Evolutionary conservation across 176 grass and related monocot species (phyloP).

Genomic region (Musa acuminata): DNA sequence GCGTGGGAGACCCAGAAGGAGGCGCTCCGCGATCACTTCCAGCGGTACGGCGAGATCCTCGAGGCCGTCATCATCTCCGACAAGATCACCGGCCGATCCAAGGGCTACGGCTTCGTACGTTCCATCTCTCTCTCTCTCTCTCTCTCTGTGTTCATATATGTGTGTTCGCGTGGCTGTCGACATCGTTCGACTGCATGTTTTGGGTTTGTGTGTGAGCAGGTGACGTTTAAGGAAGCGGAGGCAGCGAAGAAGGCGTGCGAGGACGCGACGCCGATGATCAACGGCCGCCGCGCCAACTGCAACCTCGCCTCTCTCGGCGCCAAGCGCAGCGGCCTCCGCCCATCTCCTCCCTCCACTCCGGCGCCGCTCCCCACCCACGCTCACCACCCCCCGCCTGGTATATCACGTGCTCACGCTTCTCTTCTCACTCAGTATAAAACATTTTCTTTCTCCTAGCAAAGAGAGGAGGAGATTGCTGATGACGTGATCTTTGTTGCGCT

Average conservation of each 20-base stretch:
- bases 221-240: constrained; percentile 93
- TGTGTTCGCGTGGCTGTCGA: not conserved
- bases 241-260: constrained; percentile 95
- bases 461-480: not conserved
- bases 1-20: constrained; percentile 98
- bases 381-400: constrained; percentile 1
- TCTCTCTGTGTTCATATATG: not conserved
- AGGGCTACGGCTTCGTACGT: constrained; percentile 93
- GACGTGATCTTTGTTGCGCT: not conserved
- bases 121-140: too few species aligned
- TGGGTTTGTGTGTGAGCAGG: constrained; percentile 28
- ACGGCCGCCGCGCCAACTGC: constrained; percentile 95
- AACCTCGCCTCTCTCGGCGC: constrained; percentile 97
- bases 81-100: constrained; percentile 97
- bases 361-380: constrained; percentile 30
- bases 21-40: constrained; percentile 88
- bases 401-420: not conserved
- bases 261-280: constrained; percentile 74
- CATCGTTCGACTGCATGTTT: not conserved
- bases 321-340: constrained; percentile 54
- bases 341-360: constrained; percentile 52
- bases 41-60: constrained; percentile 81
- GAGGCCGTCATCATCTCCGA: constrained; percentile 99
- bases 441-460: not conserved
- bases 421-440: not conserved